Base-by-base conservation (phyloP, 495 filamentous ascomycete genomes). In the Astrothelium macrocarpum region DNA sequence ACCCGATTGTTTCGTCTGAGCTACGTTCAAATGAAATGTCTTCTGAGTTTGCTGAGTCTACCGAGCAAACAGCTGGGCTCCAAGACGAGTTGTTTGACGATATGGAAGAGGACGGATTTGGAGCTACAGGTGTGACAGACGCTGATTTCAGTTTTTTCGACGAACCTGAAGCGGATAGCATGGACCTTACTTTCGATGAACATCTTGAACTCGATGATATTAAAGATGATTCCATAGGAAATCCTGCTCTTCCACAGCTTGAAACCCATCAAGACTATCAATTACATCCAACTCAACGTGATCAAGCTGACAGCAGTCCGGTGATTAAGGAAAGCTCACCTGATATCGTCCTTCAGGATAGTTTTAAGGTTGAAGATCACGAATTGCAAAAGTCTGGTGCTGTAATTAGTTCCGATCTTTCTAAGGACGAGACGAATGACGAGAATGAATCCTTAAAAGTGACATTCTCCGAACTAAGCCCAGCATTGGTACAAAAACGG, bases 61-160 rank as follows among this genome's bases (percentile, higher is more conserved):
- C 25, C 16, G 20, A 12, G 25, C 49, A 28, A 56, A 56, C 5
- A 9, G n/a, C 49, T 2, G 49, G 16, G 12, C 25, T 56, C 9
- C 49, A 56, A 9, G 9, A 84, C 32, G 86, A 88, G 71, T 82
- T 92, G 63, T 96, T 95, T 73, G 90, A 85, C 25, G 80, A 86
- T 25, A 68, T 71, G 67, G 77, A 74, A 32, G 76, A 77, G 29
- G 75, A 78, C 43, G 67, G 65, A 7, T 78, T 75, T 64, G 74
- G 61, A 45, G 69, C 68, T 12, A 87, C 85, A 67, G 89, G 86
- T n/a, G 84, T 96, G 23, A 92, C 90, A 1, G 91, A 96, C 64
- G 87, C 85, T 2, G 91, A 96, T 71, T 96, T 96, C 74, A 93
- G 83, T 73, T 96, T 95, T 70, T 96, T 96, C 63, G 90, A 95